Conservation (phyloP, 2,329 filamentous ascomycete species). For the Aspergillus phoenicis region DNA sequence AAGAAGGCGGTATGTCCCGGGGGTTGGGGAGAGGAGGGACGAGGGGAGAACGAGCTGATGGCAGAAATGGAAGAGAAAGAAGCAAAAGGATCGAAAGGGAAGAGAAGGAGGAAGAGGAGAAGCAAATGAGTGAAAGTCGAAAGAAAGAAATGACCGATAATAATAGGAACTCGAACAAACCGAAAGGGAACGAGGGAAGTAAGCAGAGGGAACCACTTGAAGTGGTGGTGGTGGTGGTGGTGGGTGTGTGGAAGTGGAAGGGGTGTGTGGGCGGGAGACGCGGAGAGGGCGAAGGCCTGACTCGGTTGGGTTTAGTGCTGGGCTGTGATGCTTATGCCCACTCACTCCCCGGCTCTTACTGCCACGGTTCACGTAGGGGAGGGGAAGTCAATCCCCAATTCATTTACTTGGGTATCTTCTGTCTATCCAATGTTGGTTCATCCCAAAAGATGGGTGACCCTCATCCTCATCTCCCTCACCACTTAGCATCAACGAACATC, state of each 20-base stretch:
- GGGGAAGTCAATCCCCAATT: no score
- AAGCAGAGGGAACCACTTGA: not conserved
- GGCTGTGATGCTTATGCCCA: slow-evolving; percentile 9
- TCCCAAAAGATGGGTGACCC: not conserved
- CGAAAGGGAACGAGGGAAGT: slow-evolving; percentile 12
- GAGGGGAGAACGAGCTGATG: not conserved
- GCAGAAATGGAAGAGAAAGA: not conserved
- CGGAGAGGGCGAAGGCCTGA: not conserved
- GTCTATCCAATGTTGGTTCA: not conserved
- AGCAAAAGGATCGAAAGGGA: slow-evolving; percentile 1
- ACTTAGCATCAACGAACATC: not conserved
- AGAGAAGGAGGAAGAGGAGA: not conserved
- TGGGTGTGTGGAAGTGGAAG: not conserved
- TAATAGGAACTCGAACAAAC: slow-evolving; percentile 9
- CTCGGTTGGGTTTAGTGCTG: not conserved
- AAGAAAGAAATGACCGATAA: slow-evolving; percentile 4
- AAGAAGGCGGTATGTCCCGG: not conserved
- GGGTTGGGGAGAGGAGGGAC: slow-evolving; percentile 6
- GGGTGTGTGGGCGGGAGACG: slow-evolving; percentile 3
- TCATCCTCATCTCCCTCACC: not conserved
- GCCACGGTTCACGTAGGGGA: slow-evolving; percentile 13
- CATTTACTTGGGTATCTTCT: no score
- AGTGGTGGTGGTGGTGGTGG: slow-evolving; percentile 6
- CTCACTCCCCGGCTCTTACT: slow-evolving; percentile 1
- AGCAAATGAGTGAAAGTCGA: slow-evolving; percentile 10